These are phyloP conservation scores for Podaxis mareebaensis DNA, from an alignment of 768 basidiomycete genomes.

Conservation along the genomic window DNA sequence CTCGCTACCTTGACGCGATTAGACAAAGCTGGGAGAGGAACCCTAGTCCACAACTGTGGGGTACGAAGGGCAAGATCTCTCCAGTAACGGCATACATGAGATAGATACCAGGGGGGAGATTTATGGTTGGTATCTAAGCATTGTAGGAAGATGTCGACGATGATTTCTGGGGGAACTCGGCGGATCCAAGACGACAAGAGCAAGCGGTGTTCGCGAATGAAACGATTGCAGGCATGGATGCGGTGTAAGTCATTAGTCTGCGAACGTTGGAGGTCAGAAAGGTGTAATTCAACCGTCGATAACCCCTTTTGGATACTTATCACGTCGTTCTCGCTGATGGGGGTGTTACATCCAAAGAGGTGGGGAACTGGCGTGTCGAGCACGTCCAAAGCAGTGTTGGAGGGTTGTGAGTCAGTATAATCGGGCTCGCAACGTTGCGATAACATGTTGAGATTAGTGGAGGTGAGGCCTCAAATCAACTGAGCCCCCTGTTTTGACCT, in stretches of 20 bases:
- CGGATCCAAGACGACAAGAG: conserved; percentile 24
- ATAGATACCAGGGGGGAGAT: conserved; percentile 26
- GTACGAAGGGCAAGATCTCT: conserved; percentile 36
- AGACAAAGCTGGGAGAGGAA: conserved; percentile 26
- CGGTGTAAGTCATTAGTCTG: background rate
- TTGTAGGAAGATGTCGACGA: conserved; percentile 16
- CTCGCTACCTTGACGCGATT: conserved; percentile 12
- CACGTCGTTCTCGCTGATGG: conserved; percentile 21
- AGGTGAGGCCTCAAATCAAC: background rate
- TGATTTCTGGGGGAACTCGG: conserved; percentile 27
- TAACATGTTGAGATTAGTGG: background rate
- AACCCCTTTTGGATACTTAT: conserved; percentile 19
- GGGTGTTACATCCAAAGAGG: conserved; percentile 22
- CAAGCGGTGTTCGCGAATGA: conserved; percentile 22
- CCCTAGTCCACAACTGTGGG: conserved; percentile 40
- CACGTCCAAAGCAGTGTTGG: conserved; percentile 4
- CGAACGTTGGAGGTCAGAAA: conserved; percentile 12
- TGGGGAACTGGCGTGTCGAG: conserved; percentile 23
- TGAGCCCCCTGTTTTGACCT: background rate
- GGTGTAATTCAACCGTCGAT: conserved; percentile 12
- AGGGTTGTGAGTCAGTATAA: background rate
- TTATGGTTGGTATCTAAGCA: conserved; percentile 8
- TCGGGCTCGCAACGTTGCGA: background rate
- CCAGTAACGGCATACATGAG: conserved; percentile 44
- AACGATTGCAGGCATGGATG: conserved; percentile 20